Percentiles rank a stretch among this genome's conserved stretches.
Evolutionary conservation across 192 early-diverging fungal species (phyloP).

Genomic region (Backusella circina): DNA sequence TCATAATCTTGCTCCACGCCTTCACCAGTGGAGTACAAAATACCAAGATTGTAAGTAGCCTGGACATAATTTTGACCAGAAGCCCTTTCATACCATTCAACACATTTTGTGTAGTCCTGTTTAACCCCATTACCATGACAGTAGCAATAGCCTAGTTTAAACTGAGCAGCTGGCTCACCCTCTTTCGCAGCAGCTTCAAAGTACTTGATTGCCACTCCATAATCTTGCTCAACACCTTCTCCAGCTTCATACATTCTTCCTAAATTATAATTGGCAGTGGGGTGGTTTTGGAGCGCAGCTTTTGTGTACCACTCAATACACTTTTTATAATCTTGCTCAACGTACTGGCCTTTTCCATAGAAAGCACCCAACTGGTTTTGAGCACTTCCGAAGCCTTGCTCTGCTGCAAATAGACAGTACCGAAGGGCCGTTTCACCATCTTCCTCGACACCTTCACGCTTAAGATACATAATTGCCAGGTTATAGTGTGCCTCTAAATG

Average conservation of each 20-base stretch:
- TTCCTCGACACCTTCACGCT: background rate
- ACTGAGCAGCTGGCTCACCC: constrained; percentile 23
- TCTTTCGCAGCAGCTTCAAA: constrained; percentile 21
- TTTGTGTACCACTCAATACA: background rate
- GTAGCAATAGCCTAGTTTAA: constrained; percentile 2
- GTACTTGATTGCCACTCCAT: constrained; percentile 12
- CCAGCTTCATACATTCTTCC: background rate
- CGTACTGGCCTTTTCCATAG: background rate
- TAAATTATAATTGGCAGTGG: background rate
- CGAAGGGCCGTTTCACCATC: background rate
- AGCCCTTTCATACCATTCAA: background rate
- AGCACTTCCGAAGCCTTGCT: background rate
- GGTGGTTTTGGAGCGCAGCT: background rate
- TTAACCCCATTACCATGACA: background rate
- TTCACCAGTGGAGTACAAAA: background rate
- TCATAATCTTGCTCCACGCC: background rate
- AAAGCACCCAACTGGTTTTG: background rate
- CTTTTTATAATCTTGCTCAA: background rate
- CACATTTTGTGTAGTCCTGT: background rate
- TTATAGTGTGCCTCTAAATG: background rate
- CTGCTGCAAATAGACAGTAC: background rate
- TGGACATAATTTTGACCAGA: background rate
- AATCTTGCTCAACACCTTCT: background rate
- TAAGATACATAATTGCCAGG: background rate
- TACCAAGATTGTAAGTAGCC: background rate